These are phyloP conservation scores for Novymonas esmeraldas DNA, from an alignment of 208 protist genomes.

Conservation along the genomic window DNA sequence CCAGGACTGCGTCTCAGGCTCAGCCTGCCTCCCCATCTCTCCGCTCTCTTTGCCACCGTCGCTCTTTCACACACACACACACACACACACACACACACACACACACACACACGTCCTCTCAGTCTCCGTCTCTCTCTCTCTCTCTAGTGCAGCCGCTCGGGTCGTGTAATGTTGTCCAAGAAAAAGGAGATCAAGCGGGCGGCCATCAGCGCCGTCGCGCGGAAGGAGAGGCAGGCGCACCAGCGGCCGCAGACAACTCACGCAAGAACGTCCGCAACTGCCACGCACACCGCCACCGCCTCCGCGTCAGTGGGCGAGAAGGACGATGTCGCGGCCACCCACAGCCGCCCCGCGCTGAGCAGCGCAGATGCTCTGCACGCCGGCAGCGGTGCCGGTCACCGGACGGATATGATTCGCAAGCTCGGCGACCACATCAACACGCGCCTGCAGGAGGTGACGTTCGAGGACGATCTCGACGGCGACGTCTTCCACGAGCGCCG, in stretches of 20 bases:
- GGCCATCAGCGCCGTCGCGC: constrained; percentile 41
- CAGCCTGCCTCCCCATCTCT: no score
- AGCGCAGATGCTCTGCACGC: constrained; percentile 31
- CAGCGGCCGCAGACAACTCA: constrained; percentile 14
- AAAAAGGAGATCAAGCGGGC: constrained; percentile 56
- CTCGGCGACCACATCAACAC: constrained; percentile 90
- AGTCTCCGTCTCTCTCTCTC: not conserved
- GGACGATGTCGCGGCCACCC: not conserved
- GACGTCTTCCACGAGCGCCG: constrained; percentile 76
- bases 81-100: no score
- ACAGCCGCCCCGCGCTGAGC: constrained; percentile 8
- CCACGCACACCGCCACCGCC: not conserved
- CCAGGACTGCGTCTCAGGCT: no score
- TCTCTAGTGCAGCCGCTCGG: not conserved
- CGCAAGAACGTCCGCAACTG: constrained; percentile 3
- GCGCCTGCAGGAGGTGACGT: constrained; percentile 69
- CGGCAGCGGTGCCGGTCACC: constrained; percentile 25
- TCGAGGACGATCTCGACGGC: constrained; percentile 78
- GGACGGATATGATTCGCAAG: constrained; percentile 47
- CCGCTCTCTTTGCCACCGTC: no score
- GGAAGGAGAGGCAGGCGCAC: constrained; percentile 33
- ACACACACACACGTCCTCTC: no score
- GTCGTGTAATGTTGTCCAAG: constrained; percentile 60
- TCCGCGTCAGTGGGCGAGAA: not conserved
- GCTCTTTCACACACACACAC: no score